Percentiles rank a stretch among this genome's conserved stretches.
Conservation (phyloP, 345 rosid species). For the Clarkia xantiana region DNA sequence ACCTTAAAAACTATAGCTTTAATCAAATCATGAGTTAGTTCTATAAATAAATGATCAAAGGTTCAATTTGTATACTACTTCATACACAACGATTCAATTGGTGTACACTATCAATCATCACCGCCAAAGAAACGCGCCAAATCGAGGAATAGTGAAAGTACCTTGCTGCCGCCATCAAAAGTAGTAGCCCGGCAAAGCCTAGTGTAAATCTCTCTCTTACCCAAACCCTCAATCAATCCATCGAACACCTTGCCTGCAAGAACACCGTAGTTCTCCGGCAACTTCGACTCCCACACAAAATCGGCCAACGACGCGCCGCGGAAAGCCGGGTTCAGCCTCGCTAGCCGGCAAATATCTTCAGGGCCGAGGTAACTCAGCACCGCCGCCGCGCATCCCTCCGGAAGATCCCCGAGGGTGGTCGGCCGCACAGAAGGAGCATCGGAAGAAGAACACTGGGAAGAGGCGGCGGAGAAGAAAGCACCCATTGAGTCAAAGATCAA, state of each 20-base stretch:
- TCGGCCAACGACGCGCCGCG: conserved; percentile 90
- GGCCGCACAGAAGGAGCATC: conserved; percentile 8
- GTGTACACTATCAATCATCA: too few species aligned
- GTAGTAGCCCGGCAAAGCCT: conserved; percentile 53
- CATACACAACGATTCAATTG: too few species aligned
- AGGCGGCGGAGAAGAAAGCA: conserved; percentile 9
- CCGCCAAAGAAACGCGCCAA: not conserved
- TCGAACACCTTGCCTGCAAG: conserved; percentile 43
- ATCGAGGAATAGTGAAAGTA: conserved; percentile 3
- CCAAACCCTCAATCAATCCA: conserved; percentile 21
- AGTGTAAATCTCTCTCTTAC: conserved; percentile 57
- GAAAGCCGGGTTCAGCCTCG: conserved; percentile 57
- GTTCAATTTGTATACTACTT: too few species aligned
- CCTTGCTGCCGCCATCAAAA: conserved; percentile 65
- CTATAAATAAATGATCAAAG: too few species aligned
- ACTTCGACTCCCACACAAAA: conserved; percentile 80
- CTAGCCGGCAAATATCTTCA: conserved; percentile 65
- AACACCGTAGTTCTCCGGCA: conserved; percentile 50
- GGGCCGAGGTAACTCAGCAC: conserved; percentile 58
- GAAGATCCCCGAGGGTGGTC: conserved; percentile 64
- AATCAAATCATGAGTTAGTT: too few species aligned
- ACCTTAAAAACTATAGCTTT: too few species aligned
- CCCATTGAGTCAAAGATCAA: conserved; percentile 4
- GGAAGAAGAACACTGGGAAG: not conserved
- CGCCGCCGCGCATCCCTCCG: conserved; percentile 71